phyloP scores from a whole-genome alignment of 179 eudicot genomes.

The Pouteria campechiana region DNA sequence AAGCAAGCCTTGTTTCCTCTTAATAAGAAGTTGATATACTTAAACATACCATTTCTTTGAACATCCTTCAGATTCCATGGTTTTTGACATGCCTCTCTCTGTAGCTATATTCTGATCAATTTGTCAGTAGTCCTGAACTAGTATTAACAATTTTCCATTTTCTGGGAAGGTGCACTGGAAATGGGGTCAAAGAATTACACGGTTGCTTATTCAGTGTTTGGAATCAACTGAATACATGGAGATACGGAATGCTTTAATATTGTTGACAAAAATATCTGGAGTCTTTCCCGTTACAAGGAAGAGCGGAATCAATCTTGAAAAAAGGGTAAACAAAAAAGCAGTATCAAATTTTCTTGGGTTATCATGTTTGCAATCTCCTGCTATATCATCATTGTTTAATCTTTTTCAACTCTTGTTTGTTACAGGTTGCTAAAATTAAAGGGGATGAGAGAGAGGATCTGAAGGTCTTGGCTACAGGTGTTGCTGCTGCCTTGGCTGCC shows the following conservation, averaged over 20 bases:
- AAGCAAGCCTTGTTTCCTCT: no score
- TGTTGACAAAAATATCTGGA: slow-evolving; percentile 81
- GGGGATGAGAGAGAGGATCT: slow-evolving; percentile 96
- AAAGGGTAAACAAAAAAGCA: slow-evolving; percentile 43
- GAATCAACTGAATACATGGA: slow-evolving; percentile 98
- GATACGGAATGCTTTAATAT: slow-evolving; percentile 82
- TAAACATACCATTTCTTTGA: no score
- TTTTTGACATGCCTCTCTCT: no score
- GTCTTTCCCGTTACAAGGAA: slow-evolving; percentile 96
- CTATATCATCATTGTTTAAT: background rate
- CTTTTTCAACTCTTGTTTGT: background rate
- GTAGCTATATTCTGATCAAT: no score
- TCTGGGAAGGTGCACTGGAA: slow-evolving; percentile 87
- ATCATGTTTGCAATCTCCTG: background rate
- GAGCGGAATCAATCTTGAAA: slow-evolving; percentile 96
- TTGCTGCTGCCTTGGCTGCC: slow-evolving; percentile 97
- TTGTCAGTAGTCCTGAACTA: no score
- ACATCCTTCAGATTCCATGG: no score
- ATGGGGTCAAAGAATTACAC: slow-evolving; percentile 96
- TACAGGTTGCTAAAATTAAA: slow-evolving; percentile 91
- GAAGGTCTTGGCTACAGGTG: slow-evolving; percentile 96
- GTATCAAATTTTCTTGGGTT: background rate
- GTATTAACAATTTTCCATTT: no score
- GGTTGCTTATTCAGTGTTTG: slow-evolving; percentile 86
- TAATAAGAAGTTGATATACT: no score